phyloP scores from a whole-genome alignment of 495 filamentous ascomycete species.

The Penicillium psychrofluorescens region DNA sequence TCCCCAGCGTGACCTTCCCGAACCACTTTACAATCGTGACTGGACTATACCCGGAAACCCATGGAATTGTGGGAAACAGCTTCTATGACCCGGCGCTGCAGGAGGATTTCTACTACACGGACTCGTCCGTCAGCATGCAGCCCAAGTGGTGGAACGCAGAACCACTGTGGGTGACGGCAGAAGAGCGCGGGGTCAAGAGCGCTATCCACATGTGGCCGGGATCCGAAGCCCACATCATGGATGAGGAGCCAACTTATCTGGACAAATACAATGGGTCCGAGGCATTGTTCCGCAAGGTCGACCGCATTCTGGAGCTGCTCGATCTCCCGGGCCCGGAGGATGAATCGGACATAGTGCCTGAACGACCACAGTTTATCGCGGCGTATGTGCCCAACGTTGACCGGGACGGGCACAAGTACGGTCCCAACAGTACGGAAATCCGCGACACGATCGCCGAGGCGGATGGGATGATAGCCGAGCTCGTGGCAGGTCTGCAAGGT shows the following conservation, averaged over 20 bases:
- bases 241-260: conserved; percentile 62
- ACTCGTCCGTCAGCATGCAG: conserved; percentile 62
- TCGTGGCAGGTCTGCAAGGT: conserved; percentile 69
- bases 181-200: conserved; percentile 62
- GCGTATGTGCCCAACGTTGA: conserved; percentile 94
- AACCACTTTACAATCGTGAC: conserved; percentile 96
- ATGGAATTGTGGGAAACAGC: conserved; percentile 88
- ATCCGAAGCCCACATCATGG: conserved; percentile 67
- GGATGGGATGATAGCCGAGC: conserved; percentile 66
- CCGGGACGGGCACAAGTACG: conserved; percentile 73
- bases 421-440: conserved; percentile 92
- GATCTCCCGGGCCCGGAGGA: conserved; percentile 69
- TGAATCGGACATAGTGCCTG: conserved; percentile 16
- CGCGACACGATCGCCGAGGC: conserved; percentile 62
- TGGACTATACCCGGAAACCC: conserved; percentile 84
- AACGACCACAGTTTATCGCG: conserved; percentile 80
- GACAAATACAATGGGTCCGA: conserved; percentile 82
- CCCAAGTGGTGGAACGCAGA: conserved; percentile 92
- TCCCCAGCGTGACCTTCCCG: conserved; percentile 95
- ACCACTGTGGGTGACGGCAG: conserved; percentile 88
- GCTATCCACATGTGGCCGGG: conserved; percentile 99
- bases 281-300: conserved; percentile 61
- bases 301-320: conserved; percentile 68
- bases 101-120: conserved; percentile 82
- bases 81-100: conserved; percentile 79